Evolutionary conservation across 1,139 yeast genomes (phyloP), one percentile per base, ranked within the genome.

Genomic region (Saccharomyces hybrid): DNA sequence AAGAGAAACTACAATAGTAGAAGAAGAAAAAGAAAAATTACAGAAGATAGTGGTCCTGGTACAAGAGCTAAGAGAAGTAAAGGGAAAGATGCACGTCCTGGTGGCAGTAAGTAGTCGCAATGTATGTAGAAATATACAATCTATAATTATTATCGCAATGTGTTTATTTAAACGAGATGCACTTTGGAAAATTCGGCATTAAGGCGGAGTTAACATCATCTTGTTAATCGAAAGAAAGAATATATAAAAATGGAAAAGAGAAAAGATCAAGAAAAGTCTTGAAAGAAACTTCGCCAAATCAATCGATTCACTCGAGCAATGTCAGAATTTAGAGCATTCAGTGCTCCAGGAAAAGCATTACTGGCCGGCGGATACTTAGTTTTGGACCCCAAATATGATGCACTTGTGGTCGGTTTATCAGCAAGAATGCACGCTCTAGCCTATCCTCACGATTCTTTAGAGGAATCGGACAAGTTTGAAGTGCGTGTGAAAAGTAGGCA

Each of bases 321-420:
- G 52, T 42, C 48, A 19, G 42, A 27, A 27, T 34, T 31, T 19
- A 62, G 62, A 49, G 75, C 74, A 1, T 90, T 82, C 66, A 87
- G 97, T 65, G 95, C 98, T 0, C 98, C 99, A 0, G 97, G 98
- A 0, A 93, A 93, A 70, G 98, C 97, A 1, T 75, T 93, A 41
- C 66, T 93, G 16, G 97, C 95, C 0, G 99, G 99, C 9, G 99
- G 99, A 0, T 93, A 93, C 68, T 77, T 93, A 50, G 98, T 93
- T 0, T 75, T 93, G 27, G 95, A 88, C 56, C 91, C 91, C 0
- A 69, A 68, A 46, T 90, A 87, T 71, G 74, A 77, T 51, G 83
- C 97, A 0, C 88, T 86, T 68, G 96, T 89, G 5, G 83, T 93
- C 5, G 98, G 97, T 0, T 78, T 93, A 27, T 87, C 96, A 0